Percentiles rank a stretch among this genome's conserved stretches.
Conservation (phyloP, 495 filamentous ascomycete species). For the Tuber microsphaerosporum region DNA sequence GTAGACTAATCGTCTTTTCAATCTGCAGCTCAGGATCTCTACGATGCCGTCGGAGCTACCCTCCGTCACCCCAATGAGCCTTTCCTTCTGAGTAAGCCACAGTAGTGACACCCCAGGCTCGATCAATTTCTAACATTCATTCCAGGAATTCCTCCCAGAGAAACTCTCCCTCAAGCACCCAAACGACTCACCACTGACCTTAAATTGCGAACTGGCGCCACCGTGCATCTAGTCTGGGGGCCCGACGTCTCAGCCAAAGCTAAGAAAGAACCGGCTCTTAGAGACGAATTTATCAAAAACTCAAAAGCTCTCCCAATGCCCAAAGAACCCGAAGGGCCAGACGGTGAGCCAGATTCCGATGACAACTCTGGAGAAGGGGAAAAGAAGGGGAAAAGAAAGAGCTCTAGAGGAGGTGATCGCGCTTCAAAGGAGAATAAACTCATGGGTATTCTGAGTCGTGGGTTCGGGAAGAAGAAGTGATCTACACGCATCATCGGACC, state of each 20-base stretch:
- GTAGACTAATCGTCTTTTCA: constrained; percentile 41
- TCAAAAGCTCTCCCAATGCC: constrained; percentile 58
- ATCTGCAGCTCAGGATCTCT: constrained; percentile 43
- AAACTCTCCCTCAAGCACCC: constrained; percentile 47
- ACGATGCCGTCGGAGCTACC: constrained; percentile 31
- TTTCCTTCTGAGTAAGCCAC: constrained; percentile 49
- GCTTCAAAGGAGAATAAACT: constrained; percentile 48
- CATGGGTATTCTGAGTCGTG: constrained; percentile 35
- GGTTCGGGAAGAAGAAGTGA: constrained; percentile 40
- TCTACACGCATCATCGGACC: background rate
- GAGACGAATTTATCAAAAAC: constrained; percentile 56
- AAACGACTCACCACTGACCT: constrained; percentile 64
- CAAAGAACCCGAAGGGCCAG: constrained; percentile 41
- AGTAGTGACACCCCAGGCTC: background rate
- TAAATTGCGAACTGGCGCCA: constrained; percentile 58
- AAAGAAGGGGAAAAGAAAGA: constrained; percentile 44
- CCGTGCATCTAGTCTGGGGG: constrained; percentile 75
- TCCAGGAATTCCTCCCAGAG: constrained; percentile 37
- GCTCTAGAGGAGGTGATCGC: constrained; percentile 43
- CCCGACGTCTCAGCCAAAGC: constrained; percentile 48
- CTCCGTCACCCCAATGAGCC: constrained; percentile 44
- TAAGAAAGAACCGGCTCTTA: constrained; percentile 52
- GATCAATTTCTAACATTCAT: constrained; percentile 14
- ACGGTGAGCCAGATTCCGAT: constrained; percentile 44
- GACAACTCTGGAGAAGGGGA: constrained; percentile 44